Conservation (phyloP, 2,329 filamentous ascomycete genomes). For the Cladophialophora bantiana region DNA sequence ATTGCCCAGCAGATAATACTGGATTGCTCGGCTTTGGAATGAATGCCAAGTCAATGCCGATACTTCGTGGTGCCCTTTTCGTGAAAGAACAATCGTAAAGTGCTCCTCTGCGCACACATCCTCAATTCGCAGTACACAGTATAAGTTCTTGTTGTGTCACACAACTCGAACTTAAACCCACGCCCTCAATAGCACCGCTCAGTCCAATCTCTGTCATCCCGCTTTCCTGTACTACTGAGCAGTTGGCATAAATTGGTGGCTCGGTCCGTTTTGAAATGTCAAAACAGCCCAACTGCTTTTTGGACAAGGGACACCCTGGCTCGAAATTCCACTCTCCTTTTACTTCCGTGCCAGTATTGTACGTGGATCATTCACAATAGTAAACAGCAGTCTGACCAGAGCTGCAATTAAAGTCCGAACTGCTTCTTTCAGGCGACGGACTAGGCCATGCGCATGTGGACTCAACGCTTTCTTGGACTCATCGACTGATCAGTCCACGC, state of each 20-base stretch:
- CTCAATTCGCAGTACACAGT: not conserved
- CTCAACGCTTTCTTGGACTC: not conserved
- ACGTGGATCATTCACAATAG: not conserved
- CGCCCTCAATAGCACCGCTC: not conserved
- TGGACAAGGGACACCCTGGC: conserved; percentile 11
- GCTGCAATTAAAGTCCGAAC: not conserved
- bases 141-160: conserved; percentile 24
- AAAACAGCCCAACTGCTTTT: conserved; percentile 2
- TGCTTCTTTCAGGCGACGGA: not conserved
- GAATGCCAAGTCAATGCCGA: not conserved
- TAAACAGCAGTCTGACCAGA: not conserved
- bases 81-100: not conserved
- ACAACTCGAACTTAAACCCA: conserved; percentile 12
- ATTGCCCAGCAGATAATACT: not conserved
- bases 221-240: conserved; percentile 22
- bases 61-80: not conserved
- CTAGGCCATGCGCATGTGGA: not conserved
- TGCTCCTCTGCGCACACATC: not conserved
- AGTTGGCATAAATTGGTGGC: conserved; percentile 10
- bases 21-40: not conserved
- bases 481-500: not conserved
- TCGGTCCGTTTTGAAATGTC: conserved; percentile 10
- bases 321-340: not conserved
- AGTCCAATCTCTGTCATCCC: conserved; percentile 6
- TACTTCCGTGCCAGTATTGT: not conserved